Conservation (phyloP, 2,329 filamentous ascomycete species). For the Diaporthe sp. region DNA sequence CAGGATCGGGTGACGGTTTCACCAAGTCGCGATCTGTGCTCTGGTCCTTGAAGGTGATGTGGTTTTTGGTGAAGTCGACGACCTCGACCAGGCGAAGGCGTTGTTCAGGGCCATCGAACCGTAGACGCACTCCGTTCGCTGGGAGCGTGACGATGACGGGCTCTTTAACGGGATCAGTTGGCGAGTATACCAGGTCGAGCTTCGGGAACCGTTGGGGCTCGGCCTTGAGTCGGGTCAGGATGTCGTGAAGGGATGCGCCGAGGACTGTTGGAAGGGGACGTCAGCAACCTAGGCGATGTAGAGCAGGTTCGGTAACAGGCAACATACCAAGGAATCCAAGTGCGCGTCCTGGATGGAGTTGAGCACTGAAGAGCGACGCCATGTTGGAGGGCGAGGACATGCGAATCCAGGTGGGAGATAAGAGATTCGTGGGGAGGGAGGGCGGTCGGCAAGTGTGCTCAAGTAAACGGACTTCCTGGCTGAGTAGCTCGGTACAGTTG, state of each 20-base stretch:
- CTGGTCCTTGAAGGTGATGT: slow-evolving; percentile 82
- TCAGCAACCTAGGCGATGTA: slow-evolving; percentile 13
- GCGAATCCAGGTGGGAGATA: neutral
- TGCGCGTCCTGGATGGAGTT: slow-evolving; percentile 75
- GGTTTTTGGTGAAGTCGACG: slow-evolving; percentile 87
- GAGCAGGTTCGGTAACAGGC: neutral
- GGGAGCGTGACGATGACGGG: slow-evolving; percentile 83
- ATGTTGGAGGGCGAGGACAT: neutral
- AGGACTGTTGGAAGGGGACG: slow-evolving; percentile 69
- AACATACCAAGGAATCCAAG: slow-evolving; percentile 69
- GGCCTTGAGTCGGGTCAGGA: slow-evolving; percentile 88
- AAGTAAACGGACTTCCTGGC: neutral
- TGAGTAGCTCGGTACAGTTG: neutral
- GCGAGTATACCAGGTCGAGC: slow-evolving; percentile 85
- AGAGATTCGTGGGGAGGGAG: neutral
- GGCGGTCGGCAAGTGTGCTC: neutral
- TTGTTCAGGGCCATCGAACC: slow-evolving; percentile 95
- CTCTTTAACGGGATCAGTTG: slow-evolving; percentile 78
- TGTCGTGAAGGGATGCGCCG: slow-evolving; percentile 90
- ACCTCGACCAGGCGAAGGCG: slow-evolving; percentile 92
- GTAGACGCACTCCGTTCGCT: slow-evolving; percentile 87
- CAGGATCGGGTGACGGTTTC: slow-evolving; percentile 64
- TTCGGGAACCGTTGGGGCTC: slow-evolving; percentile 86
- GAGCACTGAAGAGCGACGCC: slow-evolving; percentile 66
- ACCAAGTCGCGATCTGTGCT: slow-evolving; percentile 78